Base-by-base conservation (phyloP, 805 yeast genomes). In the Cyberlindnera subsufficiens region DNA sequence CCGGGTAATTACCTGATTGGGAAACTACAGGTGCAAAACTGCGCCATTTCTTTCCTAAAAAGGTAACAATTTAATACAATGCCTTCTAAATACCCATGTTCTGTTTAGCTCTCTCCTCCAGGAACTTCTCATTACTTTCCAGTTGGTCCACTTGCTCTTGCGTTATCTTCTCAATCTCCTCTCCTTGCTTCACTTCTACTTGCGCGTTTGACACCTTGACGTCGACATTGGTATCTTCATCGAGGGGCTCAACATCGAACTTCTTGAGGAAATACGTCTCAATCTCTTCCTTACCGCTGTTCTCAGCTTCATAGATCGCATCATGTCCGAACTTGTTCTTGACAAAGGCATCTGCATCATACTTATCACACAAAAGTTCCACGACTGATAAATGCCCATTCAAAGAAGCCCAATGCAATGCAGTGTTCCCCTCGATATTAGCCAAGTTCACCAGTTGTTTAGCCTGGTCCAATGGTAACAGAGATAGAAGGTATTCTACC, bases 371-470 rank as follows among this genome's bases (percentile, higher is more conserved):
- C 35, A 93, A 67, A 11, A 77, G 54, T 59, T 83, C 65, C 17
- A 87, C 91, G 8, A 82, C 68, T 3, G 75, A 80, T 44, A 87
- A 62, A 54, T 89, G 89, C 1, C 97, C 98, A 55, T 86, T 89
- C 51, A 80, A 75, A 0, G 95, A 75, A 0, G 98, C 97, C 99
- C 99, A 93, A 61, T 93, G 98, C 50, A 93, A 70, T 1, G 98
- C 85, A 0, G 99, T 90, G 61, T 93, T 93, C 2, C 98, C 99
- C 17, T 84, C 78, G 39, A 78, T 84, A 59, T 93, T 93, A 42
- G 68, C 71, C 16, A 63, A 56, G 46, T 77, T 74, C 16, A 79
- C 72, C 33, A 75, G 62, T 14, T 52, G 49, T n/a, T 59, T 63
- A 14, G 78, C 77, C 9, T 78, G 72, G 7, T 61, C 66, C 29